Base-by-base conservation (phyloP, 176 grass and related monocot genomes). In the Themeda triandra region DNA sequence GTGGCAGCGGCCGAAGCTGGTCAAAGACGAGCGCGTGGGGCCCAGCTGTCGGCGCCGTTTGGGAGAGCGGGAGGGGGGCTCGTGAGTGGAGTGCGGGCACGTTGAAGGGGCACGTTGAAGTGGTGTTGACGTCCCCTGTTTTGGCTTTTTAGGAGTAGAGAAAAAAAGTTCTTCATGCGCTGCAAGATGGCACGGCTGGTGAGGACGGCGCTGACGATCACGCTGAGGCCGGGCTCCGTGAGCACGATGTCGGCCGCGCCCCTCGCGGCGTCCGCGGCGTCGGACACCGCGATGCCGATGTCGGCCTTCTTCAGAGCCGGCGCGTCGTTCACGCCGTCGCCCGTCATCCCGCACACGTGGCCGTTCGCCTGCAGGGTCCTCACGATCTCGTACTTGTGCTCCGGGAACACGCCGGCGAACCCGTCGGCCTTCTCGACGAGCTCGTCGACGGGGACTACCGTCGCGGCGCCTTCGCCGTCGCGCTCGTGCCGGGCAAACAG, bases 321-420 rank as follows among this genome's bases (percentile, higher is more conserved):
- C 5, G 94, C 94, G 53, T 97, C 94, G 79, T 97, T 97, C 58
- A 97, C 94, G 71, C 94, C 94, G 64, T 94, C 94, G 0, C 94
- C 90, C 0, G 94, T 97, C 94, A 97, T 97, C 9, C 92, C 94
- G 63, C 88, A 92, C 24, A 97, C 92, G 85, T 97, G 94, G 69
- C 87, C 90, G 37, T 86, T 48, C 40, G 86, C 83, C 82, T 97
- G 94, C 46, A 94, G 88, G 5, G 1, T 6, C 49, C 18, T 6
- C 69, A 92, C 94, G 63, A 97, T 97, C 83, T 97, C 94, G 68
- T 92, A 97, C 90, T 97, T 97, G 90, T 97, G 94, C 68, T 97
- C 94, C 36, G 94, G 92, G 86, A 97, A 97, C 21, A 97, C 94
- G 79, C 94, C 92, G 2, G 94, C 94, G 77, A 94, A 97, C 6